Evolutionary conservation across 345 rosid species (phyloP).

Genomic region (Microthlaspi erraticum): DNA sequence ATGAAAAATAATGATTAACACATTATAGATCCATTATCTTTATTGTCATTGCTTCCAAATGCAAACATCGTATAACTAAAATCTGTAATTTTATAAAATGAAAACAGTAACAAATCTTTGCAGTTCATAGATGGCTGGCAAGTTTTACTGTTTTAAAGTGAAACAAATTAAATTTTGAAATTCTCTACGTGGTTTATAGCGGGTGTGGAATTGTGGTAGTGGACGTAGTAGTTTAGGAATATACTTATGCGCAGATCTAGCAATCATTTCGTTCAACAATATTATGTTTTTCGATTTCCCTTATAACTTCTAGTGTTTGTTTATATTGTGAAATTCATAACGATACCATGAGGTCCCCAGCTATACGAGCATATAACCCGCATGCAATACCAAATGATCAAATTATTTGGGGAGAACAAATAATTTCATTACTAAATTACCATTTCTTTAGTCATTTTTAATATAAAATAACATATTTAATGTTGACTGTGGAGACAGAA

Average conservation of each 20-base stretch:
- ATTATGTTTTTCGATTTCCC: background rate
- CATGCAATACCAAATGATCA: conserved; percentile 41
- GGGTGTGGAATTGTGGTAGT: background rate
- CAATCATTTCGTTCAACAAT: conserved; percentile 11
- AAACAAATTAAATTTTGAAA: background rate
- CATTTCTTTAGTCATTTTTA: background rate
- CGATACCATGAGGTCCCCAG: conserved; percentile 37
- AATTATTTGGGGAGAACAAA: conserved; percentile 21
- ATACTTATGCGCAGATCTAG: conserved; percentile 25
- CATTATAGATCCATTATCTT: no score
- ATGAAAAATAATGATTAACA: no score
- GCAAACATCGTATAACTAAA: no score
- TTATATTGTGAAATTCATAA: background rate
- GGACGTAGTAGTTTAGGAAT: background rate
- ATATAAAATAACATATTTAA: background rate
- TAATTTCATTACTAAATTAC: conserved; percentile 16
- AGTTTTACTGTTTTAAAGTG: no score
- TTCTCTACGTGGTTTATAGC: background rate
- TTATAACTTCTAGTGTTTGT: conserved; percentile 1
- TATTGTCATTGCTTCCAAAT: no score
- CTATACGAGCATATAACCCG: conserved; percentile 32
- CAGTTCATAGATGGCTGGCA: no score
- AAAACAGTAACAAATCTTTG: no score
- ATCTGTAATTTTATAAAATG: no score
- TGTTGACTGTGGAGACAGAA: background rate